Evolutionary conservation across 2,329 filamentous ascomycete species (phyloP), one percentile per base, ranked within the genome.

Genomic region (Pestalotiopsis sp.): DNA sequence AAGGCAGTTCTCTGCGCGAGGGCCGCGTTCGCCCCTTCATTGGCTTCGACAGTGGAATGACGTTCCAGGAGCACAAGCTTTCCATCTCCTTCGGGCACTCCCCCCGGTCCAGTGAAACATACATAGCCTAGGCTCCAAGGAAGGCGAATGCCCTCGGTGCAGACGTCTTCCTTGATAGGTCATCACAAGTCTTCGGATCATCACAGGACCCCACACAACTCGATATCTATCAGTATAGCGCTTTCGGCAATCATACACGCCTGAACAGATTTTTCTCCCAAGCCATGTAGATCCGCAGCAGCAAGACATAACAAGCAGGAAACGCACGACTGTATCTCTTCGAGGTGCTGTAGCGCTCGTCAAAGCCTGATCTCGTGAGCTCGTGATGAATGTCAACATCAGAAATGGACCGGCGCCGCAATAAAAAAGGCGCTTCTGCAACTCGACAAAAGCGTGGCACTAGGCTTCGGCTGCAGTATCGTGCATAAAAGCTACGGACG

Each of bases 401-500:
- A 45, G 23, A 49, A 27, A 27, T 23, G 20, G 27, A 49, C 49
- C 41, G n/a, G 45, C n/a, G 20, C 41, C 40, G n/a, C n/a, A 25
- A 57, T 56, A 13, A 25, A 49, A 65, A 20, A 27, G 62, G 40
- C 74, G 69, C 69, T 72, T 69, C 70, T 78, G 76, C 76, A 78
- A 65, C 74, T 77, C 72, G 76, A 78, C 76, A 68, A 77, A 78
- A 76, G 68, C 71, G 76, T 75, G 69, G 72, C 73, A 69, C 66
- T 73, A 71, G 66, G 68, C 71, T 75, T 76, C 75, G 74, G 77
- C 75, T 77, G 77, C 76, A 78, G 77, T 70, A 76, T 75, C 74
- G 70, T 77, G 75, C 76, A 77, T 74, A 45, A 31, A 73, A 70
- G 70, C 71, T 65, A 40, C 66, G 68, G 68, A 73, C 73, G 73